Evolutionary conservation across 169 alveolate species (phyloP), one percentile per base, ranked within the genome.

Genomic region (Eimeria maxima): DNA sequence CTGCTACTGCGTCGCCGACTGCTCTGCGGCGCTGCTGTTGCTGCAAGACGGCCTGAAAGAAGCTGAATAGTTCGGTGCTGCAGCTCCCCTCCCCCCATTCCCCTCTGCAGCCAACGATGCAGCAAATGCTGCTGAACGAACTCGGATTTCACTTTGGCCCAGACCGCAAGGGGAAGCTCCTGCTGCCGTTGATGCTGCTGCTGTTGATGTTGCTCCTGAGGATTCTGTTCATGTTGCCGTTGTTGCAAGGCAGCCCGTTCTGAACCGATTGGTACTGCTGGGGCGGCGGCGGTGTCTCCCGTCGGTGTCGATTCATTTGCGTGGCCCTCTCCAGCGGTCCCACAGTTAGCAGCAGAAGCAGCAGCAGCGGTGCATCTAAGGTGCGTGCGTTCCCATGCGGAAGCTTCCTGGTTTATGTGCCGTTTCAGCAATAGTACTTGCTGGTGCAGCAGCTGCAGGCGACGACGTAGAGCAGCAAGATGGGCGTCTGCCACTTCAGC

Each of bases 101-200:
- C 95, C 24, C 95, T 53, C 29, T 16, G 45, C 81, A 91, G 91
- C 95, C 95, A 91, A 11, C 95, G 67, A 89, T 91, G 81, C 80
- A 91, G 83, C 63, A 91, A 65, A 24, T 91, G 74, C 90, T 76
- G 95, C 90, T 60, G 90, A 38, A 91, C 7, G 69, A 91, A 91
- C 92, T 53, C 76, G 4, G 92, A 84, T 65, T 42, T 29, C 0
- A 84, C 76, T 84, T 84, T n/a, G 20, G 76, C 50, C 92, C 92
- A 84, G 4, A 47, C 92, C 7, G 38, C 60, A 55, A 73, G 84
- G 27, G 47, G 84, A 4, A 33, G 84, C 84, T 73, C 29, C 50
- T 73, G 55, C 57, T 73, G 50, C 55, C 11, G 84, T 29, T 8
- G 27, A 6, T 78, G 67, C 65, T 78, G 89, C 89, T 47, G 69